These are phyloP conservation scores for Elsinoe arachidis DNA, from an alignment of 2,329 filamentous ascomycete genomes.

Conservation along the genomic window DNA sequence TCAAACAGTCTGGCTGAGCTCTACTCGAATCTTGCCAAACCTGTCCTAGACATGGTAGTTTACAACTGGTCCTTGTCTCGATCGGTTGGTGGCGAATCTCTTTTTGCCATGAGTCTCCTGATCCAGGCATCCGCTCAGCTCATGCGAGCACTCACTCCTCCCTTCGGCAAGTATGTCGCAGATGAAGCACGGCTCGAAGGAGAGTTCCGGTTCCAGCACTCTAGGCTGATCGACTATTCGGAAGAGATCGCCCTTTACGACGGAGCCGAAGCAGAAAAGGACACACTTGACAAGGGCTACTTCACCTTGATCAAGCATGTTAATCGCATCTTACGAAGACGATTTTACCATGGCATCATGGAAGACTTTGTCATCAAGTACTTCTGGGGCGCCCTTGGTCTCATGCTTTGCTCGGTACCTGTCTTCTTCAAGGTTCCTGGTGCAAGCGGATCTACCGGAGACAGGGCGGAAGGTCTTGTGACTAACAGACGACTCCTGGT, in stretches of 20 bases:
- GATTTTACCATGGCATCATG: slow-evolving; percentile 98
- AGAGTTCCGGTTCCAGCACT: slow-evolving; percentile 93
- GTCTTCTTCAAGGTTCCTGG: slow-evolving; percentile 92
- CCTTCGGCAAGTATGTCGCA: slow-evolving; percentile 94
- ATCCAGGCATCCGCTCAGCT: slow-evolving; percentile 87
- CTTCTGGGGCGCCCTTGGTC: slow-evolving; percentile 90
- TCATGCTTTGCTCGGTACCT: slow-evolving; percentile 86
- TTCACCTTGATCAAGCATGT: slow-evolving; percentile 99
- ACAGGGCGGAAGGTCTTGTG: slow-evolving; percentile 57
- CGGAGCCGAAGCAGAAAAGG: slow-evolving; percentile 89
- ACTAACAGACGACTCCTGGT: slow-evolving; percentile 89
- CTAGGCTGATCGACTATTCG: slow-evolving; percentile 86
- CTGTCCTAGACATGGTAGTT: slow-evolving; percentile 87
- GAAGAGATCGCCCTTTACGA: slow-evolving; percentile 90
- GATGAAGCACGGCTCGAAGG: slow-evolving; percentile 92
- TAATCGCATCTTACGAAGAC: slow-evolving; percentile 80
- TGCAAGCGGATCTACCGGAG: slow-evolving; percentile 49
- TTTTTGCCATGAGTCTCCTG: slow-evolving; percentile 89
- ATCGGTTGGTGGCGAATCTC: slow-evolving; percentile 89
- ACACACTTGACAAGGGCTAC: slow-evolving; percentile 94
- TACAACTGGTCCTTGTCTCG: slow-evolving; percentile 92
- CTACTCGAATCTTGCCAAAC: slow-evolving; percentile 94
- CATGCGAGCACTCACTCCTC: slow-evolving; percentile 89
- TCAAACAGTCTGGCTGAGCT: slow-evolving; percentile 89
- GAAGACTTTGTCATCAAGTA: slow-evolving; percentile 99